Conservation (phyloP, 2,329 filamentous ascomycete species). For the Epichloe elymi region DNA sequence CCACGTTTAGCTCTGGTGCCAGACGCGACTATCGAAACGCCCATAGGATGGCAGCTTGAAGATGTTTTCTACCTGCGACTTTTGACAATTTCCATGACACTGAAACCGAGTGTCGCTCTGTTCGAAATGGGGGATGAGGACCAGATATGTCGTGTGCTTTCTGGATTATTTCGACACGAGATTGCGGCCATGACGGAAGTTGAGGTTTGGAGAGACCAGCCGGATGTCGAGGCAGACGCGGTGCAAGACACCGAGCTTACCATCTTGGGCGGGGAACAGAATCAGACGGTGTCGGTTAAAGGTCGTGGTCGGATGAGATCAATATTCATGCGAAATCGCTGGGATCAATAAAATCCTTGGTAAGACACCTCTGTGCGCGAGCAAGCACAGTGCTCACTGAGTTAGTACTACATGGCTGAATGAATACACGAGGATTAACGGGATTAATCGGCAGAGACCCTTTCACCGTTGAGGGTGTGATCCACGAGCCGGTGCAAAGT, state of each 20-base stretch:
- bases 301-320: conserved; percentile 36
- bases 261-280: conserved; percentile 6
- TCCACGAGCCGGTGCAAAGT: no score
- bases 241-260: conserved; percentile 15
- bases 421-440: not conserved
- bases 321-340: conserved; percentile 17
- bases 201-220: conserved; percentile 64
- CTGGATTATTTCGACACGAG: conserved; percentile 26
- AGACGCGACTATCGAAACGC: conserved; percentile 13
- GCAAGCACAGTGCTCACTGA: not conserved
- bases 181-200: conserved; percentile 22
- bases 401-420: not conserved
- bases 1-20: conserved; percentile 68
- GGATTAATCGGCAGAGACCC: not conserved
- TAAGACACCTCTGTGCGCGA: not conserved
- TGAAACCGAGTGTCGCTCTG: conserved; percentile 42
- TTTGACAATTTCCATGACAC: conserved; percentile 36
- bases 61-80: conserved; percentile 57
- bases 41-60: conserved; percentile 22
- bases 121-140: conserved; percentile 59
- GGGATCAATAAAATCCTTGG: not conserved
- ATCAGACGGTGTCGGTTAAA: conserved; percentile 22
- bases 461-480: not conserved
- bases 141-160: conserved; percentile 53
- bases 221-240: conserved; percentile 25